Percentiles rank a stretch among this genome's conserved stretches.
These are phyloP conservation scores for Plenodomus biglobosus DNA, from an alignment of 2,329 filamentous ascomycete species.

Conservation along the genomic window DNA sequence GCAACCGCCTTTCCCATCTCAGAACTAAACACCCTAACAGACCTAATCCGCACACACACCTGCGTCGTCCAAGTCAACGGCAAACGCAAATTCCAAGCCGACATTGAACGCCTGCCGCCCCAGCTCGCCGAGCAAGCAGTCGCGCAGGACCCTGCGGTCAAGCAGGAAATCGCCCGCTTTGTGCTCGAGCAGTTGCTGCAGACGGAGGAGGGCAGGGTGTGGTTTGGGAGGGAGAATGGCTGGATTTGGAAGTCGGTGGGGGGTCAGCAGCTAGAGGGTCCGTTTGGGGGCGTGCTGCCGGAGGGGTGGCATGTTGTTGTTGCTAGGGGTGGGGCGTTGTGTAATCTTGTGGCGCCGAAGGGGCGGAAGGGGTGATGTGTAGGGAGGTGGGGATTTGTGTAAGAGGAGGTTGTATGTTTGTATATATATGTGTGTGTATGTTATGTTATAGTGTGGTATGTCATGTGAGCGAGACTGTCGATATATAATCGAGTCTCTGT, in stretches of 20 bases:
- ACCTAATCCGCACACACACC: conserved; percentile 55
- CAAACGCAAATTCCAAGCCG: conserved; percentile 69
- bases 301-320: conserved; percentile 60
- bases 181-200: conserved; percentile 63
- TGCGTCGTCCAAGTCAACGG: conserved; percentile 80
- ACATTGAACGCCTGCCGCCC: conserved; percentile 58
- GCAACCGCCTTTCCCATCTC: conserved; percentile 59
- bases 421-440: too few relatives aligned
- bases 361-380: neutral
- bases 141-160: conserved; percentile 19
- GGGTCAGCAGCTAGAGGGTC: conserved; percentile 7
- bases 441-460: too few relatives aligned
- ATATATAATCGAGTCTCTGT: too few relatives aligned
- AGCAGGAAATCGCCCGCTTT: conserved; percentile 54
- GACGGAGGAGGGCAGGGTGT: conserved; percentile 61
- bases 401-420: too few relatives aligned
- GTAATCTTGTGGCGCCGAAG: conserved; percentile 67
- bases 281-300: conserved; percentile 13
- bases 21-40: conserved; percentile 52
- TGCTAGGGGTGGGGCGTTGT: conserved; percentile 65
- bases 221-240: conserved; percentile 46
- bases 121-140: conserved; percentile 7
- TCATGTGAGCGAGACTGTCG: too few relatives aligned
- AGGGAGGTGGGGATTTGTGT: neutral
- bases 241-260: conserved; percentile 34